Evolutionary conservation across 495 filamentous ascomycete genomes (phyloP).

Genomic region (Podospora anserina): DNA sequence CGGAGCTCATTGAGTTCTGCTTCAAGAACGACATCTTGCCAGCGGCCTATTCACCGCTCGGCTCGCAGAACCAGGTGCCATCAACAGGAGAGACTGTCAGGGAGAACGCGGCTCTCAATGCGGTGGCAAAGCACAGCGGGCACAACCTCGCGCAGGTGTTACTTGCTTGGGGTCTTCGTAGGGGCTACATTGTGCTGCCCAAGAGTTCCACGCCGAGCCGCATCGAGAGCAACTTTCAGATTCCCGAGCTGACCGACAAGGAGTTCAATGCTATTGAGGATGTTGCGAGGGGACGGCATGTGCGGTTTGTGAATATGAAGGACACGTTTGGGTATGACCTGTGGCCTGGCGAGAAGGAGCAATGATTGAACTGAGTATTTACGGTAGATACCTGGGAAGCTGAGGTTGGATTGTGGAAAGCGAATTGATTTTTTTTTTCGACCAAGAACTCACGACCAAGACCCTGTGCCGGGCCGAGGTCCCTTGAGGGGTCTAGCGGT

Average conservation of each 20-base stretch:
- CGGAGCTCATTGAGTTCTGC: slow-evolving; percentile 54
- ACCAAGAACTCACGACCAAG: too few species aligned
- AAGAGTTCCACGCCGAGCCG: slow-evolving; percentile 64
- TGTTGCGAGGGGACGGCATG: slow-evolving; percentile 50
- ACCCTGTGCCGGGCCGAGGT: too few species aligned
- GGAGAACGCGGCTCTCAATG: slow-evolving; percentile 39
- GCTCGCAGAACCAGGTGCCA: slow-evolving; percentile 58
- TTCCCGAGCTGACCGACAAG: slow-evolving; percentile 41
- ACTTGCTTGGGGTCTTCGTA: slow-evolving; percentile 43
- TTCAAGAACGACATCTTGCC: slow-evolving; percentile 60
- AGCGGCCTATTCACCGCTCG: slow-evolving; percentile 63
- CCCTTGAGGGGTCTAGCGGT: too few species aligned
- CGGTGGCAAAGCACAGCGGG: slow-evolving; percentile 40
- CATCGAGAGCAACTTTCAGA: slow-evolving; percentile 53
- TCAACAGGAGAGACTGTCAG: slow-evolving; percentile 45
- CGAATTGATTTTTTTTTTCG: neutral
- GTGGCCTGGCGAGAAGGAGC: slow-evolving; percentile 43
- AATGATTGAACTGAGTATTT: neutral
- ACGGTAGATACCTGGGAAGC: neutral
- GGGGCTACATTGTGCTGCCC: slow-evolving; percentile 46
- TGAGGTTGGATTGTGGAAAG: neutral
- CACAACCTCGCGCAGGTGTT: slow-evolving; percentile 48
- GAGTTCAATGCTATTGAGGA: slow-evolving; percentile 43
- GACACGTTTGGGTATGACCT: slow-evolving; percentile 56
- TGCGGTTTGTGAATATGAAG: slow-evolving; percentile 79